Evolutionary conservation across 176 grass and related monocot genomes (phyloP), one percentile per base, ranked within the genome.

Genomic region (Paspalum notatum): DNA sequence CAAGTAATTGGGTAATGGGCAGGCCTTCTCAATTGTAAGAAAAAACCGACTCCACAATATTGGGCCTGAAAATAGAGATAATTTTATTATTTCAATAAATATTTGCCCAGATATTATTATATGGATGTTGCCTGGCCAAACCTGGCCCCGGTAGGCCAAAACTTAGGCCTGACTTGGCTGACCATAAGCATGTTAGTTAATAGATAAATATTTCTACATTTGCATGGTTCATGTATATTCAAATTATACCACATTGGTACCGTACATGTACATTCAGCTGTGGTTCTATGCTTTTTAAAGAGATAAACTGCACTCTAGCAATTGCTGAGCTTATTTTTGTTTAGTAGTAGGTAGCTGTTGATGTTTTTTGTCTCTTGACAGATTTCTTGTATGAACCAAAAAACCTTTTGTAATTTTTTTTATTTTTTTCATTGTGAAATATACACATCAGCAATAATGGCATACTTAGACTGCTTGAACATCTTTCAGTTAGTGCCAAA

Each of bases 351-450:
- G 82, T 41, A 20, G 27, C 6, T 77, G 18, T 14, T 70, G 9
- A 15, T 62, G 74, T 5, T 55, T 58, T 46, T 45, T 32, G 32
- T 12, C 53, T 1, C 17, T 62, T 15, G 9, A 22, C 24, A 21
- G 41, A 13, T 59, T 55, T 41, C 20, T 42, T 67, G 25, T 1
- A 54, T 13, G 20, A 42, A 27, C 47, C 10, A 25, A 85, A 8
- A 42, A 32, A 32, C 32, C 3, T 32, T 32, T 32, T 3, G 32
- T 32, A 3, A 32, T 32, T 22, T 14, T 12, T 53, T 40, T 56
- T 71, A 62, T 44, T 50, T 55, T 27, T 62, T 71, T 25, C 42
- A 50, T 75, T 84, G 40, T 44, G n/a, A 84, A 66, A 66, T 16
- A 51, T 78, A 13, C 13, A 45, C 43, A 55, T 55, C 40, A 45